Evolutionary conservation across 768 basidiomycete genomes (phyloP), one percentile per base, ranked within the genome.

Genomic region (Trametes coccinea): DNA sequence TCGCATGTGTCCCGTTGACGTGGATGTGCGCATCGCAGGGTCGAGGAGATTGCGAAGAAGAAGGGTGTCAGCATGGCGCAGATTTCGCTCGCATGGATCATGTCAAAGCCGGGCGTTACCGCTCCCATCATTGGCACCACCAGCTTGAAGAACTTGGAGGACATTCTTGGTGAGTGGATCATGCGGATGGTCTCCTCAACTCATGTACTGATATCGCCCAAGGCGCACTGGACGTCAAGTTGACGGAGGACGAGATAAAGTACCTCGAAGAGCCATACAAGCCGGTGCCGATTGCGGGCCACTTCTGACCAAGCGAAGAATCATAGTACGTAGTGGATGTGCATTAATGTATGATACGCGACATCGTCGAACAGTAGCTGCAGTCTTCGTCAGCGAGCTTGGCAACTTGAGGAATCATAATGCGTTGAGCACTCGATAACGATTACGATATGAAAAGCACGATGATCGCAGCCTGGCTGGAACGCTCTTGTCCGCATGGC

Each of bases 201-300:
- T n/a, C n/a, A n/a, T n/a, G 22, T 22, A 22, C 48, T 49, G 48
- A 31, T 49, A 5, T n/a, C 6, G 11, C 0, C 5, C 48, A 10
- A 59, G 58, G 58, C 7, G 50, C 61, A 2, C 50, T 57, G 7
- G 51, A 48, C 10, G 56, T 57, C 30, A 47, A 17, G 27, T 34
- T 57, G 16, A 57, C 56, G 34, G 56, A 77, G 3, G 85, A 87
- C 17, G 87, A 89, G 64, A 72, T 83, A 47, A 79, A 81, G 71
- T 77, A 77, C 53, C 78, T 89, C 37, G 80, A 82, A 60, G 79
- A 83, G 63, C 78, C 81, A 0, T 88, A 89, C 74, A 40, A 40
- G 44, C 61, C 61, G 1, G 5, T 22, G 2, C n/a, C 10, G 3
- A 48, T 57, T 51, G 11, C 46, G 5, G 51, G 46, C 9, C 55